Percentiles rank a stretch among this genome's conserved stretches.
Evolutionary conservation across 495 filamentous ascomycete species (phyloP).

Genomic region (Aspergillus carlsbadensis): DNA sequence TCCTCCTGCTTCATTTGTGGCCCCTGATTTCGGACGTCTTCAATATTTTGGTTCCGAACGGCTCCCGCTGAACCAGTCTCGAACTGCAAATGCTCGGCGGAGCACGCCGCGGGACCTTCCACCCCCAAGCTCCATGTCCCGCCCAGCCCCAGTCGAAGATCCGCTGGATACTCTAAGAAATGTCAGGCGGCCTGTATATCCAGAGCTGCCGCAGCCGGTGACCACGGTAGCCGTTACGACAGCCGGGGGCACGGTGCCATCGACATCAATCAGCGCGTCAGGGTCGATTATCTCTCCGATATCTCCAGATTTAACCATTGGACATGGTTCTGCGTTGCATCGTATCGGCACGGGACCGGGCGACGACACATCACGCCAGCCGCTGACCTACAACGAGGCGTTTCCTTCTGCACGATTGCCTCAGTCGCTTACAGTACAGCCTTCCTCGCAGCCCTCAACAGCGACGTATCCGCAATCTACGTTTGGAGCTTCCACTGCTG

Average conservation of each 20-base stretch:
- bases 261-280: slow-evolving; percentile 21
- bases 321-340: slow-evolving; percentile 16
- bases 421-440: slow-evolving; percentile 25
- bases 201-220: slow-evolving; percentile 39
- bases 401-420: slow-evolving; percentile 35
- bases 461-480: slow-evolving; percentile 30
- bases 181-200: slow-evolving; percentile 53
- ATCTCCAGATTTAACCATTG: slow-evolving; percentile 23
- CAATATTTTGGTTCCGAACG: slow-evolving; percentile 58
- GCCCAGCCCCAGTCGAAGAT: slow-evolving; percentile 62
- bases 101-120: slow-evolving; percentile 63
- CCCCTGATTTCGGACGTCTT: slow-evolving; percentile 42
- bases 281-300: slow-evolving; percentile 29
- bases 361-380: slow-evolving; percentile 20
- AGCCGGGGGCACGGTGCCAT: slow-evolving; percentile 32
- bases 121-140: slow-evolving; percentile 84
- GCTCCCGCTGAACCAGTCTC: slow-evolving; percentile 67
- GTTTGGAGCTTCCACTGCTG: slow-evolving; percentile 24
- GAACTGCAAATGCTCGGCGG: slow-evolving; percentile 66
- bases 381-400: slow-evolving; percentile 20
- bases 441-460: slow-evolving; percentile 27
- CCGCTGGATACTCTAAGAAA: slow-evolving; percentile 59
- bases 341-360: slow-evolving; percentile 13
- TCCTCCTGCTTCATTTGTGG: slow-evolving; percentile 43
- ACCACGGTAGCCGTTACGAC: slow-evolving; percentile 31